Conservation (phyloP, 768 basidiomycete genomes). For the Coprinopsis sp. region DNA sequence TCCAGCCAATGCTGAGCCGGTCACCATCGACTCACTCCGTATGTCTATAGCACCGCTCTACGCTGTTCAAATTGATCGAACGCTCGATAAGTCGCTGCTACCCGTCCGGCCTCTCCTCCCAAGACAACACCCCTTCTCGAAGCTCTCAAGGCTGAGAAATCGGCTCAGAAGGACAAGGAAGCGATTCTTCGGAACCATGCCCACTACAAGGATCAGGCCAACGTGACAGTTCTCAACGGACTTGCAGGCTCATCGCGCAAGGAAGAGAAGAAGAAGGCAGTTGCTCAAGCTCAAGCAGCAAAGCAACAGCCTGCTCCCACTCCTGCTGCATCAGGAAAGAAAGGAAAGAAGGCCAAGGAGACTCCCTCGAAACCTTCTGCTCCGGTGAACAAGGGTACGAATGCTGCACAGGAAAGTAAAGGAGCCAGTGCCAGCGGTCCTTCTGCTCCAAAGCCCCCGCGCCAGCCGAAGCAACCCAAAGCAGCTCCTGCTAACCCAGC, state of each 20-base stretch:
- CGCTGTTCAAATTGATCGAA: constrained; percentile 1
- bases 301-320: constrained; percentile 17
- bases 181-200: constrained; percentile 67
- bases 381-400: constrained; percentile 2
- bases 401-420: constrained; percentile 11
- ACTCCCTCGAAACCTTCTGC: constrained; percentile 20
- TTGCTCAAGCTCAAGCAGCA: constrained; percentile 5
- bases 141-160: constrained; percentile 83
- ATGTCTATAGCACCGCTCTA: constrained; percentile 17
- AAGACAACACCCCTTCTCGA: constrained; percentile 91
- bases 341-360: constrained; percentile 23
- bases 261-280: constrained; percentile 31
- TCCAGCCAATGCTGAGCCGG: constrained; percentile 43
- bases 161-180: constrained; percentile 67
- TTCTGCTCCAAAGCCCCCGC: constrained; percentile 10
- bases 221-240: constrained; percentile 15
- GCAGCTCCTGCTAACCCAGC: constrained; percentile 9
- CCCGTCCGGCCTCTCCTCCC: constrained; percentile 54
- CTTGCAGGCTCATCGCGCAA: constrained; percentile 23
- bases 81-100: constrained; percentile 51
- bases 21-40: constrained; percentile 64
- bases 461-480: constrained; percentile 11
- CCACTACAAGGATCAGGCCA: constrained; percentile 56
- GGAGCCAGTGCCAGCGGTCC: constrained; percentile 2
- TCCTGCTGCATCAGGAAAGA: constrained; percentile 11